Conservation (phyloP, 1,284 basidiomycete genomes). For the Limonomyces culmigenus region DNA sequence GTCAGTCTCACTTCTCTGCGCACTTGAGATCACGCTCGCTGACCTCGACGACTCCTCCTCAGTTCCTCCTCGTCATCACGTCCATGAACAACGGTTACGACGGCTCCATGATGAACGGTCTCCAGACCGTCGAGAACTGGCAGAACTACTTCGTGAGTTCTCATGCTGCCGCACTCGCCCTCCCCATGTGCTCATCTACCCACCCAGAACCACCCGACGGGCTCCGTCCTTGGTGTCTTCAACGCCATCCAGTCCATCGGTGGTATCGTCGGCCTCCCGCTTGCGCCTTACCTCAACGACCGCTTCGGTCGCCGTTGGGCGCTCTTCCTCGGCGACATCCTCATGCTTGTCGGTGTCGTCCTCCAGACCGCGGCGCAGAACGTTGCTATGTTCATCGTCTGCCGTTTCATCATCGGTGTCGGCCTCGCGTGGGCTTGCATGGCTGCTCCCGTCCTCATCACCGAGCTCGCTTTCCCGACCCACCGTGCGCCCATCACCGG, state of each 20-base stretch:
- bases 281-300: conserved; percentile 7
- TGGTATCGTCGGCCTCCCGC: conserved; percentile 9
- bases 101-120: conserved; percentile 7
- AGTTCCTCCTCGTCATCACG: no score
- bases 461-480: conserved; percentile 36
- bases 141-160: conserved; percentile 7
- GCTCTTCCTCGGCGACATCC: conserved; percentile 10
- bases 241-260: conserved; percentile 7
- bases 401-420: conserved; percentile 29
- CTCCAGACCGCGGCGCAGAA: conserved; percentile 14
- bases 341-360: conserved; percentile 12
- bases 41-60: no score
- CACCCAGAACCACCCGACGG: not conserved
- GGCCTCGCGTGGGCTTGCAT: conserved; percentile 31
- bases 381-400: conserved; percentile 15
- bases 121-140: conserved; percentile 8
- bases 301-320: not conserved
- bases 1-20: no score
- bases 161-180: conserved; percentile 13
- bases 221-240: conserved; percentile 7
- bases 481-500: conserved; percentile 34
- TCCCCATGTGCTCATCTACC: conserved; percentile 9
- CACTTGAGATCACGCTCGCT: no score
- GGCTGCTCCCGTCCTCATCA: conserved; percentile 33
- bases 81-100: conserved; percentile 12